Base-by-base conservation (phyloP, 2,329 filamentous ascomycete genomes). In the Colletotrichum plurivorum region DNA sequence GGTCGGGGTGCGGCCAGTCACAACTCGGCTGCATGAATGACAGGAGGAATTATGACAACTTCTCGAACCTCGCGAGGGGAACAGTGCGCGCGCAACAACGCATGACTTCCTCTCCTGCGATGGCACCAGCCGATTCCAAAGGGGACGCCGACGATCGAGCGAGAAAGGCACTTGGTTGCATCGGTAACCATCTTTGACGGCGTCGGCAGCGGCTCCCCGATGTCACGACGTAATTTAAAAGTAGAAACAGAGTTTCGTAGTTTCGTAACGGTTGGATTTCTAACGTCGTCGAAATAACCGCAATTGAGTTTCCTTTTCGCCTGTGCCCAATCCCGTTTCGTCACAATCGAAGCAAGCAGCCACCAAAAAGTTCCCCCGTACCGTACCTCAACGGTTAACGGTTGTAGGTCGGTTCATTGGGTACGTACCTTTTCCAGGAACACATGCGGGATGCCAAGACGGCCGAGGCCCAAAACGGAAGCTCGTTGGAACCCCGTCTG, bases 381-480 rank as follows among this genome's bases (percentile, higher is more conserved):
- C 9, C 9, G 3, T 22, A 2, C 22, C 3, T 1, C 22, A 5
- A 4, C 22, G 22, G 22, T 25, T 25, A 25, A 25, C 22, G 22
- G 22, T 25, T 25, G 22, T 25, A 4, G 5, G n/a, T 45, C 43
- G 5, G 5, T 31, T 41, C 36, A 12, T 49, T 60, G 41, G 55
- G 31, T 55, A 43, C 43, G 31, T 36, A 55, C 43, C 49, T 25
- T n/a, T 2, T 55, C 7, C 31, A 5, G 0, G 31, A 54, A n/a
- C 62, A 52, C 55, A 36, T 61, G 51, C 55, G 49, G 39, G 6
- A 25, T 41, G 67, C 67, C 62, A 69, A 69, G 67, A 66, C 62
- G 55, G 55, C 55, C 55, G 63, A 56, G 43, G 41, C 62, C 62
- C 16, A 52, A 56, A 61, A 39, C 41, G 62, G 62, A 67, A 66